Conservation (phyloP, 1,139 yeast species). For the Arxiozyma bovina region DNA sequence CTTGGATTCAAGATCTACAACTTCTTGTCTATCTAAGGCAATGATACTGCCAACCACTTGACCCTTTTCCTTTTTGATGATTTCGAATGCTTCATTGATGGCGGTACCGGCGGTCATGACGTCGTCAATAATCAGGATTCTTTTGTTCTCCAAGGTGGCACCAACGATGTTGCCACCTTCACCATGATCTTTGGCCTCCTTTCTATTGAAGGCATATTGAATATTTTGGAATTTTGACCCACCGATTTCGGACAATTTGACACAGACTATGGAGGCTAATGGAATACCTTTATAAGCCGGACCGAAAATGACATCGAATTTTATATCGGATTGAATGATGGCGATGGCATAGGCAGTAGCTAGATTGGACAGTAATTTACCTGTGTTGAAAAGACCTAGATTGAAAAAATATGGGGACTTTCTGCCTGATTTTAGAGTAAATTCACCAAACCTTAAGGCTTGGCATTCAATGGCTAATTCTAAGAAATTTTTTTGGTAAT, state of each 20-base stretch:
- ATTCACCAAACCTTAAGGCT: conserved; percentile 79
- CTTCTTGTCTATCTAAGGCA: conserved; percentile 93
- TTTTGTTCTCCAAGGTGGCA: conserved; percentile 58
- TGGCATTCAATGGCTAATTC: conserved; percentile 72
- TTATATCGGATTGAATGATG: conserved; percentile 67
- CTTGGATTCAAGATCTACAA: conserved; percentile 46
- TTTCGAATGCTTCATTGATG: conserved; percentile 82
- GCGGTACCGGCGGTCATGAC: conserved; percentile 99
- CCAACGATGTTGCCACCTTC: conserved; percentile 97
- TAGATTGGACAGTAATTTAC: conserved; percentile 63
- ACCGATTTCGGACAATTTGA: conserved; percentile 83
- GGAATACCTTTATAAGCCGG: conserved; percentile 99
- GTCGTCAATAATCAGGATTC: conserved; percentile 81
- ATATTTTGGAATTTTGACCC: conserved; percentile 60
- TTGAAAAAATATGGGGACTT: conserved; percentile 95
- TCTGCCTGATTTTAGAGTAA: conserved; percentile 87
- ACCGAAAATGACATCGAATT: conserved; percentile 88
- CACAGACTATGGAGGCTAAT: conserved; percentile 83
- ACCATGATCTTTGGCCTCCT: conserved; percentile 96
- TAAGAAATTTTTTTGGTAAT: conserved; percentile 59
- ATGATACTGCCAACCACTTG: conserved; percentile 74
- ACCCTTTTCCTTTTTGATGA: conserved; percentile 66
- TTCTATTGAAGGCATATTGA: conserved; percentile 71
- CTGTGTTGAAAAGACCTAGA: conserved; percentile 80
- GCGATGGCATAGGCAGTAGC: conserved; percentile 87